Evolutionary conservation across 176 grass and related monocot genomes (phyloP), one percentile per base, ranked within the genome.

Genomic region (Bromus sterilis): DNA sequence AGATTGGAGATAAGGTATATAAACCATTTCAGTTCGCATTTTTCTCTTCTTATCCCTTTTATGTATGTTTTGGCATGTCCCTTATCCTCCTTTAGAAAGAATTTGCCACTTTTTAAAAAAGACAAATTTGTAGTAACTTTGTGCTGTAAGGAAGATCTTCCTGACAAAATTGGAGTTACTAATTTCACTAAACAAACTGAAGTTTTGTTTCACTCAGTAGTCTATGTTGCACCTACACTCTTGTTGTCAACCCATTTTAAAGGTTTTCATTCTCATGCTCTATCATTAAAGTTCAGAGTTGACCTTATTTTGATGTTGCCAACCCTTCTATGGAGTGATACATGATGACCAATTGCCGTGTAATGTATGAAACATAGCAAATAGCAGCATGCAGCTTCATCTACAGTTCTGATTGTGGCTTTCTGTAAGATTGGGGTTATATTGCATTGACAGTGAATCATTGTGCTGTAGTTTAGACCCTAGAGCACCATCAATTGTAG

Each of bases 1-100:
- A 98, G 85, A 93, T 98, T 59, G 96, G 96, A 30, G 93, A 98
- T 84, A 98, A 98, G 92, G 93, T 98, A 89, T 55, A 34, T 12
- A 91, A 31, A 46, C 31, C 24, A 68, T 71, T 48, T 29, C 62
- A 35, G 20, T 40, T 41, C 8, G 4, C 30, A 16, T 40, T 8
- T 76, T 49, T 62, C 18, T 33, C 39, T 46, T 35, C 37, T 18
- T 63, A 11, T 53, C 4, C 42, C 34, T n/a, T 71, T 2, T 31
- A 28, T 10, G 18, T 72, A 18, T 13, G 41, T 25, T 37, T 65
- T 39, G 49, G 2, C 3, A 31, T 75, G 18, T 20, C 2, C 34
- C 57, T 71, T 87, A 23, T 28, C 30, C 41, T 23, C 74, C n/a
- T 40, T 75, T 58, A 48, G 7, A 59, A 43, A 51, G 1, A 44